Evolutionary conservation across 805 yeast genomes (phyloP).

Genomic region (Lachancea dasiensis): DNA sequence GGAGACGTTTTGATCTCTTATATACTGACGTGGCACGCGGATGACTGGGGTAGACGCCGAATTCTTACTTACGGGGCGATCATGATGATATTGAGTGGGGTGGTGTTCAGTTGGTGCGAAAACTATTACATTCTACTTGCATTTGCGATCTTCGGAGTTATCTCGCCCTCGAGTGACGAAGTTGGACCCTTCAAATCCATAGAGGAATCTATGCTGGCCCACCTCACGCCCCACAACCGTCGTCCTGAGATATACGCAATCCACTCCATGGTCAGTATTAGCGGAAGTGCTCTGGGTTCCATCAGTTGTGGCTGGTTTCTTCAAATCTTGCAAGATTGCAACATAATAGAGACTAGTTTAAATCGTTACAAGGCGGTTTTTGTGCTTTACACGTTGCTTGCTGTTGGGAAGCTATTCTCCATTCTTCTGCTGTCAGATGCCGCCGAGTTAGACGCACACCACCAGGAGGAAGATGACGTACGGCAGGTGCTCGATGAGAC

Average conservation of each 20-base stretch:
- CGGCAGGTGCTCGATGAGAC: constrained; percentile 20
- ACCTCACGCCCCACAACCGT: constrained; percentile 56
- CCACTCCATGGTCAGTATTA: constrained; percentile 61
- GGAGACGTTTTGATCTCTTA: constrained; percentile 77
- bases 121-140: constrained; percentile 49
- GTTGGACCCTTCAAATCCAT: constrained; percentile 86
- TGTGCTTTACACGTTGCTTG: constrained; percentile 47
- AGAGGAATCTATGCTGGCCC: constrained; percentile 80
- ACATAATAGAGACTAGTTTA: constrained; percentile 32
- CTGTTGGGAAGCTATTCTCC: constrained; percentile 44
- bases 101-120: constrained; percentile 51
- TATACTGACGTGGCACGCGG: constrained; percentile 71
- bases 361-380: constrained; percentile 54
- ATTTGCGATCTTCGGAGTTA: constrained; percentile 80
- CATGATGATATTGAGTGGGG: constrained; percentile 65
- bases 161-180: constrained; percentile 85
- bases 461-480: constrained; percentile 15
- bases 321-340: constrained; percentile 37
- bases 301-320: constrained; percentile 55
- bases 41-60: constrained; percentile 56
- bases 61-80: constrained; percentile 60
- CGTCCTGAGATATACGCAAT: constrained; percentile 72
- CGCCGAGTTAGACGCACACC: constrained; percentile 42
- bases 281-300: constrained; percentile 73
- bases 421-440: constrained; percentile 46